These are phyloP conservation scores for Phytophthora chlamydospora DNA, from an alignment of 352 stramenopile genomes.

Conservation along the genomic window DNA sequence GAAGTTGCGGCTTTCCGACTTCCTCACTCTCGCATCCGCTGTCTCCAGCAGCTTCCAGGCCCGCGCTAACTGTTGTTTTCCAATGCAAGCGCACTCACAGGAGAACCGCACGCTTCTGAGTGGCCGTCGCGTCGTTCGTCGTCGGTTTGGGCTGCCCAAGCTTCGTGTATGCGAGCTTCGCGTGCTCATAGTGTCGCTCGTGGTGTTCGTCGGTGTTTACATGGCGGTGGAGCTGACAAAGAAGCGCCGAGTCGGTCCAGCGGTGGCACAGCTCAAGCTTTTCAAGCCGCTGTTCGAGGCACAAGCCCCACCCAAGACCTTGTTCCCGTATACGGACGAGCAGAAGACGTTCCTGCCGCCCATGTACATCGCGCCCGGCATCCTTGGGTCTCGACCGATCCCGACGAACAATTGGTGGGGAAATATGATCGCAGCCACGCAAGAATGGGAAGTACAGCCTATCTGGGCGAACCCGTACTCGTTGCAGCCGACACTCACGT, in stretches of 20 bases:
- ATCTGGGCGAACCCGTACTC: constrained; percentile 64
- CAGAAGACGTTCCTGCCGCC: constrained; percentile 40
- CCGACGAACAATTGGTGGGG: constrained; percentile 69
- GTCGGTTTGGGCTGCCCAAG: not conserved
- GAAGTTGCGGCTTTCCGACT: not conserved
- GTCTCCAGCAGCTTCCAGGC: not conserved
- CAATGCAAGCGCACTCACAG: constrained; percentile 1
- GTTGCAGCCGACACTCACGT: constrained; percentile 28
- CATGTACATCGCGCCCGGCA: constrained; percentile 36
- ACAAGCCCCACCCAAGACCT: constrained; percentile 24
- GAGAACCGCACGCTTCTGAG: constrained; percentile 7
- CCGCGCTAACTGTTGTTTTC: not conserved
- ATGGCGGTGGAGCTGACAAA: constrained; percentile 10
- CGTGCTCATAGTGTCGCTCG: constrained; percentile 21
- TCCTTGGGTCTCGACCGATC: constrained; percentile 41
- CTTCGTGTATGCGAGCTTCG: constrained; percentile 13
- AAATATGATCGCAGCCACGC: constrained; percentile 49
- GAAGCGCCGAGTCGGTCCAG: not conserved
- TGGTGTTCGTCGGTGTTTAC: constrained; percentile 25
- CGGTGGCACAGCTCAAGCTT: constrained; percentile 37
- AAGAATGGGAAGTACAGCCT: constrained; percentile 33
- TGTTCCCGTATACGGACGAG: constrained; percentile 34
- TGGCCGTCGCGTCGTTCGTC: not conserved
- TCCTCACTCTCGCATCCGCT: not conserved
- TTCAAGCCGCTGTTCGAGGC: constrained; percentile 34